Conservation (phyloP, 2,329 filamentous ascomycete genomes). For the Calcarisporium arbuscula region DNA sequence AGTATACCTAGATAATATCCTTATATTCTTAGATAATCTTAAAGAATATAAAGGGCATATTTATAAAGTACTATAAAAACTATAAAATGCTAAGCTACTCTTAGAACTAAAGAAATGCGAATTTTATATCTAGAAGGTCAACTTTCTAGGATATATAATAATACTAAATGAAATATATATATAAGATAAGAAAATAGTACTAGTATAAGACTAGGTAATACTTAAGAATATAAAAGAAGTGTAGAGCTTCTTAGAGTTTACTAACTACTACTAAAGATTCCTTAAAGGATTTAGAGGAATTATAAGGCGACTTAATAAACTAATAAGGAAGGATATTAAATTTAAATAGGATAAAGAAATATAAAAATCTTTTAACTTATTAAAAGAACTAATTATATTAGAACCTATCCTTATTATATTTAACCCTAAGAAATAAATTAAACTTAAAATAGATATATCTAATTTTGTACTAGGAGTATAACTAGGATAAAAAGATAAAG, state of each 20-base stretch:
- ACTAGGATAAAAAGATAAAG: conserved; percentile 10
- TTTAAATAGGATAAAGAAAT: conserved; percentile 2
- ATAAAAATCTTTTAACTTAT: conserved; percentile 4
- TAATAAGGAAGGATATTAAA: conserved; percentile 3
- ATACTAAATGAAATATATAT: conserved; percentile 8
- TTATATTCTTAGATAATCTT: conserved; percentile 10
- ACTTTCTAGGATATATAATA: conserved; percentile 10
- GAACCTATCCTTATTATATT: conserved; percentile 7
- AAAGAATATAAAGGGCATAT: conserved; percentile 11
- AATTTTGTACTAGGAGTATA: conserved; percentile 6
- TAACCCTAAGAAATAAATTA: conserved; percentile 5
- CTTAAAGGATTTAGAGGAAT: conserved; percentile 2
- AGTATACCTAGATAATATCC: conserved; percentile 11
- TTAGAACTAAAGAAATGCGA: conserved; percentile 9
- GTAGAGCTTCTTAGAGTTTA: conserved; percentile 10
- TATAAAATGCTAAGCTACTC: conserved; percentile 9
- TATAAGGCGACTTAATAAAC: background rate
- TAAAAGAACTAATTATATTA: conserved; percentile 6
- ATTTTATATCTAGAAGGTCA: conserved; percentile 9
- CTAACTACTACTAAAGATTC: conserved; percentile 2
- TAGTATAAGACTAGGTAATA: conserved; percentile 1
- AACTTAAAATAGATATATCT: conserved; percentile 11
- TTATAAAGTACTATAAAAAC: conserved; percentile 9
- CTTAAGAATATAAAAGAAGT: conserved; percentile 7
- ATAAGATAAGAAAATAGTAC: conserved; percentile 8